Evolutionary conservation across 179 eudicot species (phyloP), one percentile per base, ranked within the genome.

Genomic region (Sideroxylon spinosum): DNA sequence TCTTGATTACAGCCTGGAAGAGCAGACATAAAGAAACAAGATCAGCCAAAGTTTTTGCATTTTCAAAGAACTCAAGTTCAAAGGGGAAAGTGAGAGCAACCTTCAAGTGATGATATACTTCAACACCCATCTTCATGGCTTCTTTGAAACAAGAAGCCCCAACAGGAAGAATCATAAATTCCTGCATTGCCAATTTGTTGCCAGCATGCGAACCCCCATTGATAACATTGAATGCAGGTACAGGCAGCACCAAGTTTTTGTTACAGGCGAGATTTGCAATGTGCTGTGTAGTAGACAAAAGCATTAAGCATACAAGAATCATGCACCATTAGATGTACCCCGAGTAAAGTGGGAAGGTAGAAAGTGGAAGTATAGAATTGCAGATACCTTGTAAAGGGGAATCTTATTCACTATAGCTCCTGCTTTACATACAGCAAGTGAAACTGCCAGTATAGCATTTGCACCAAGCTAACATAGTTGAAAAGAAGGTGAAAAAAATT

Each of bases 201-300:
- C 98, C 97, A 0, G 98, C 98, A 80, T 94, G 98, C 20, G 98
- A 92, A 73, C 98, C 98, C 81, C 98, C 98, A 76, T 94, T 94
- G 80, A 94, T 94, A 79, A 94, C 98, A 84, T 94, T 94, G 88
- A 94, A 94, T 26, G 98, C 97, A 82, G 98, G 98, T 23, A 93
- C 97, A 12, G 98, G 98, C 82, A 94, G 86, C 26, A 94, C 96
- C 85, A 94, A 78, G 76, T 86, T 87, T 81, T 89, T 91, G 91
- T 94, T 94, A 13, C 98, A 94, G 74, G 98, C 93, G 46, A 94
- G 74, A 76, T 94, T 89, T 13, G 97, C 94, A 78, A 94, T 94
- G 87, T 94, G 98, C 98, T 94, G 84, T 76, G 82, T 22, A 44
- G 20, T 26, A 65, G 23, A 76, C 71, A 80, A 86, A 55, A 11